Evolutionary conservation across 306 rosid genomes (phyloP).

Genomic region (Gillenia trifoliata): DNA sequence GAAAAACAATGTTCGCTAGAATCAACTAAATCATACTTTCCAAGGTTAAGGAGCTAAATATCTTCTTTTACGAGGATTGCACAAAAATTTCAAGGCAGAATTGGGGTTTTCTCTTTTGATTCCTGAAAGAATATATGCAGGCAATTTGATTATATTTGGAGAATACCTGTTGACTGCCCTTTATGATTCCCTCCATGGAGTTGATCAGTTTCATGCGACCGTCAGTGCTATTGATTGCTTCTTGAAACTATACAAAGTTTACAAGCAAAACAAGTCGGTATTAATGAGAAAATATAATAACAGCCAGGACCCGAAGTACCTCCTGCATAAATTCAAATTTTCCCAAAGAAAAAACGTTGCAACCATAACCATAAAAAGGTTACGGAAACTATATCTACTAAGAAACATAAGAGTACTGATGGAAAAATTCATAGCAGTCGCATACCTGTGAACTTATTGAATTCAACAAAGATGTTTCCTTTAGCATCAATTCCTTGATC

Average conservation of each 20-base stretch:
- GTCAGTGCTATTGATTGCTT: conserved; percentile 62
- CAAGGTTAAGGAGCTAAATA: background rate
- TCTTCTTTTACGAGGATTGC: background rate
- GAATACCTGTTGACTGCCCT: conserved; percentile 81
- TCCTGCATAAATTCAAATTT: background rate
- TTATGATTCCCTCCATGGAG: conserved; percentile 93
- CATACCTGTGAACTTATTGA: conserved; percentile 85
- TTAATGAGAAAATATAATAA: background rate
- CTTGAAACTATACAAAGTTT: conserved; percentile 65
- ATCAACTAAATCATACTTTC: background rate
- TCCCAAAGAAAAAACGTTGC: background rate
- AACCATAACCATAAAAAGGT: background rate
- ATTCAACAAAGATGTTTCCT: conserved; percentile 84
- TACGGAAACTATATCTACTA: background rate
- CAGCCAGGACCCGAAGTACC: background rate
- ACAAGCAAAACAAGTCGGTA: background rate
- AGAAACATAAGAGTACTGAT: background rate
- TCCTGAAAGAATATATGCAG: background rate
- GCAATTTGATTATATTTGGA: background rate
- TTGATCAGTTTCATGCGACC: conserved; percentile 68
- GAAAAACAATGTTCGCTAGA: background rate
- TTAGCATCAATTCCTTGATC: conserved; percentile 83
- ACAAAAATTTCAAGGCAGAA: background rate
- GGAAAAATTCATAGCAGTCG: background rate
- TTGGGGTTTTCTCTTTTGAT: background rate